Evolutionary conservation across 169 alveolate species (phyloP).

Genomic region (Cryptosporidium bovis): DNA sequence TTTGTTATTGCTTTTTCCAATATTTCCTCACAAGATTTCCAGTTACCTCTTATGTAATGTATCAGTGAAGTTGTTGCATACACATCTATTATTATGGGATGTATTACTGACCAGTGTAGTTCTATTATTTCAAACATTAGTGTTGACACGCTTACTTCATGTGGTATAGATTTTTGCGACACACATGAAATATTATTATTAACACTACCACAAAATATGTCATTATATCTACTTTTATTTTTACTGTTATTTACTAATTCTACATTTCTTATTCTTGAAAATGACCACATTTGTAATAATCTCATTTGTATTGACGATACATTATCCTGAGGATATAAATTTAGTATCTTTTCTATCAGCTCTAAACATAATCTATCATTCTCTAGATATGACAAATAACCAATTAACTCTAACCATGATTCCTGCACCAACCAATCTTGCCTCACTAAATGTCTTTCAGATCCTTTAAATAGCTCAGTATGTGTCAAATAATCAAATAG

Average conservation of each 20-base stretch:
- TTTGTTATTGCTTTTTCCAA: constrained; percentile 62
- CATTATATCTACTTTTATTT: neutral
- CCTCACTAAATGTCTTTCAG: constrained; percentile 63
- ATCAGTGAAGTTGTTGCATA: constrained; percentile 57
- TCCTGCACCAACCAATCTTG: constrained; percentile 72
- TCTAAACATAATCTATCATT: constrained; percentile 16
- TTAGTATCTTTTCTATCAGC: constrained; percentile 2
- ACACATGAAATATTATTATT: neutral
- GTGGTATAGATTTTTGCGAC: constrained; percentile 61
- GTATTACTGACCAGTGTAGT: constrained; percentile 62
- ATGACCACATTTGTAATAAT: constrained; percentile 61
- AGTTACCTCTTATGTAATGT: constrained; percentile 57
- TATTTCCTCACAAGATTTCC: constrained; percentile 64
- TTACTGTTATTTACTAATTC: neutral
- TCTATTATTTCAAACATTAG: constrained; percentile 58
- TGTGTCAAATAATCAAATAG: constrained; percentile 55
- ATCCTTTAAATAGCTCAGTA: constrained; percentile 41
- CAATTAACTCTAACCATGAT: constrained; percentile 59
- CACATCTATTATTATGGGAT: constrained; percentile 68
- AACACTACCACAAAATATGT: neutral
- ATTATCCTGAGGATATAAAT: constrained; percentile 61
- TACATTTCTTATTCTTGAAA: constrained; percentile 44
- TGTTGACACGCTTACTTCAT: constrained; percentile 48
- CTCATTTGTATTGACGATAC: constrained; percentile 52
- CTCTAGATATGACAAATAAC: constrained; percentile 51